Evolutionary conservation across 257 asterid species (phyloP).

Genomic region (Prunella vulgaris): DNA sequence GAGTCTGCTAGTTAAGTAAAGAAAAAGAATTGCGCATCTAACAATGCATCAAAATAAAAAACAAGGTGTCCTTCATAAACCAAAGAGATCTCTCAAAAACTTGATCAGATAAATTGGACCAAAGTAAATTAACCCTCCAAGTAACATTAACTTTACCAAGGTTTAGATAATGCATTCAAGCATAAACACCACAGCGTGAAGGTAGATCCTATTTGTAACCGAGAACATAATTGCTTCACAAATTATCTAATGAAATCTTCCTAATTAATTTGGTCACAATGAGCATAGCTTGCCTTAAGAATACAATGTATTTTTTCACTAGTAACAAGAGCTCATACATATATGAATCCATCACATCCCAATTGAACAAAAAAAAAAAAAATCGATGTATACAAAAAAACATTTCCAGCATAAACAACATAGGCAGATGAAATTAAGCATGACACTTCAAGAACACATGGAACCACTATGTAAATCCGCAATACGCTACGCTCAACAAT

Average conservation of each 20-base stretch:
- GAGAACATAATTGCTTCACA: background rate
- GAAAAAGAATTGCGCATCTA: background rate
- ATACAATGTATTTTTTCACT: background rate
- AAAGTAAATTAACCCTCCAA: background rate
- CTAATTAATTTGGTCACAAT: background rate
- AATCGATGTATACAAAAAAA: background rate
- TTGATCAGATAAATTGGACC: background rate
- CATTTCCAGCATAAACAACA: background rate
- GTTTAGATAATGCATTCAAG: background rate
- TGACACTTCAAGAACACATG: background rate
- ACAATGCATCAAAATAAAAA: background rate
- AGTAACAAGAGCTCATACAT: conserved; percentile 13
- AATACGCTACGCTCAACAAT: conserved; percentile 4
- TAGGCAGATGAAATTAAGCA: background rate
- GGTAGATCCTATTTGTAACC: background rate
- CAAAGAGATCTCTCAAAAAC: conserved; percentile 8
- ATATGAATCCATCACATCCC: background rate
- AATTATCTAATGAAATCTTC: background rate
- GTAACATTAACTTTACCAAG: background rate
- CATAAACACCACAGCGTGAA: background rate
- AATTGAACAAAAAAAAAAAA: background rate
- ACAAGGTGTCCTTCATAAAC: conserved; percentile 2
- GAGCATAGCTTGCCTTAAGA: background rate
- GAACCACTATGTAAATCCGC: background rate
- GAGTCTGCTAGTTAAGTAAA: background rate